These are phyloP conservation scores for Pleurotus ostreatus DNA, from an alignment of 768 basidiomycete genomes.

Conservation along the genomic window DNA sequence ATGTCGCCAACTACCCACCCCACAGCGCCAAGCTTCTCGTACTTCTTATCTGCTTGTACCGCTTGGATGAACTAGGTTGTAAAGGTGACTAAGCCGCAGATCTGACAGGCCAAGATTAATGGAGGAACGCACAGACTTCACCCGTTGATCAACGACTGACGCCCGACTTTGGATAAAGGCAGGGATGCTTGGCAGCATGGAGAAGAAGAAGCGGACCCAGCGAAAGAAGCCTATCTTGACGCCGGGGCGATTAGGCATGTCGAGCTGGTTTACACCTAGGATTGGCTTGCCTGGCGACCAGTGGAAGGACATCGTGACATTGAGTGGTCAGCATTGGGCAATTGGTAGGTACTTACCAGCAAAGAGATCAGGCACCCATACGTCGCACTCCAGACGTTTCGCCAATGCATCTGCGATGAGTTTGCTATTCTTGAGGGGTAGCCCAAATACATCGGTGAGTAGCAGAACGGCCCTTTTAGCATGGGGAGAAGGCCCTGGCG, in stretches of 20 bases:
- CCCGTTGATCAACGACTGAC: slow-evolving; percentile 25
- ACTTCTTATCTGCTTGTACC: slow-evolving; percentile 34
- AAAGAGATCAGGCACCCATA: slow-evolving; percentile 63
- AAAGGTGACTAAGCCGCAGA: not conserved
- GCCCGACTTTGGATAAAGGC: slow-evolving; percentile 27
- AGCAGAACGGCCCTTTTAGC: slow-evolving; percentile 43
- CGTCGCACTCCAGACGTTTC: slow-evolving; percentile 46
- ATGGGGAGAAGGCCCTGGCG: slow-evolving; percentile 21
- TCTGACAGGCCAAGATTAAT: not conserved
- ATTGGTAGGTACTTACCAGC: slow-evolving; percentile 30
- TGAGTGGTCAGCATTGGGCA: no score
- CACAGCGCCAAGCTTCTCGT: slow-evolving; percentile 38
- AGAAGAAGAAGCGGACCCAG: slow-evolving; percentile 23
- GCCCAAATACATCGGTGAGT: slow-evolving; percentile 55
- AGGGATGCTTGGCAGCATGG: slow-evolving; percentile 22
- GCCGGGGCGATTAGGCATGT: slow-evolving; percentile 27
- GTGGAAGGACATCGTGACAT: no score
- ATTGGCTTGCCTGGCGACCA: slow-evolving; percentile 16
- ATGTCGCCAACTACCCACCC: slow-evolving; percentile 25
- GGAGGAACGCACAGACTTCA: slow-evolving; percentile 25
- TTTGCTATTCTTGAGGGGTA: slow-evolving; percentile 48
- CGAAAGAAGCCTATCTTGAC: slow-evolving; percentile 23
- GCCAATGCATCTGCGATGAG: slow-evolving; percentile 55
- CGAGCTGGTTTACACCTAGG: slow-evolving; percentile 20
- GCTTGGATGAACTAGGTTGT: slow-evolving; percentile 30